A percentile compares a stretch with the other conserved stretches of the same genome.
Evolutionary conservation across 306 rosid genomes (phyloP).

Genomic region (Pyrus pyrifolia): DNA sequence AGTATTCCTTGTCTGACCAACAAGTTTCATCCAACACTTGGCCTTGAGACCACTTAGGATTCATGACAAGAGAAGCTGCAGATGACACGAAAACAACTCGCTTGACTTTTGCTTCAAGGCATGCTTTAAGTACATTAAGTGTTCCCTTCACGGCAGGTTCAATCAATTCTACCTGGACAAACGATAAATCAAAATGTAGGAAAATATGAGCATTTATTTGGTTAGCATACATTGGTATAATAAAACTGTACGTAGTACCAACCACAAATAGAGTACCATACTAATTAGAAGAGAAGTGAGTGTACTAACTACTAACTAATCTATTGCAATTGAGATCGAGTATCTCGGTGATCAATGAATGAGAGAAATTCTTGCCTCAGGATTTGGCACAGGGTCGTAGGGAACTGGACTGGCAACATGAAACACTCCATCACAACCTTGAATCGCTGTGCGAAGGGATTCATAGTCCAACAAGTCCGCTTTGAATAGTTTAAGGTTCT

Average conservation of each 20-base stretch:
- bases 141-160: conserved; percentile 76
- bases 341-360: not conserved
- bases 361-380: conserved; percentile 21
- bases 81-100: conserved; percentile 38
- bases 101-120: conserved; percentile 30
- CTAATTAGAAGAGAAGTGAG: too few species aligned
- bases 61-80: conserved; percentile 13
- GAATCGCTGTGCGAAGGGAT: conserved; percentile 25
- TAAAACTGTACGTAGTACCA: not conserved
- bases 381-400: conserved; percentile 25
- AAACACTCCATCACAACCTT: conserved; percentile 39
- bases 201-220: not conserved
- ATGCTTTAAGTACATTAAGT: conserved; percentile 35
- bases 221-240: not conserved
- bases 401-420: conserved; percentile 50
- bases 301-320: not conserved
- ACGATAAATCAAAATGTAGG: not conserved
- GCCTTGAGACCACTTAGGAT: conserved; percentile 32
- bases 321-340: not conserved
- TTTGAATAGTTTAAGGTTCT: conserved; percentile 28
- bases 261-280: not conserved
- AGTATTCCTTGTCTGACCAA: conserved; percentile 45
- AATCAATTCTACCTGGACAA: conserved; percentile 41
- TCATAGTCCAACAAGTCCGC: conserved; percentile 36
- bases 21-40: conserved; percentile 33